Conservation (phyloP, 441 rosid species). For the Euphorbia schlechtendalii region DNA sequence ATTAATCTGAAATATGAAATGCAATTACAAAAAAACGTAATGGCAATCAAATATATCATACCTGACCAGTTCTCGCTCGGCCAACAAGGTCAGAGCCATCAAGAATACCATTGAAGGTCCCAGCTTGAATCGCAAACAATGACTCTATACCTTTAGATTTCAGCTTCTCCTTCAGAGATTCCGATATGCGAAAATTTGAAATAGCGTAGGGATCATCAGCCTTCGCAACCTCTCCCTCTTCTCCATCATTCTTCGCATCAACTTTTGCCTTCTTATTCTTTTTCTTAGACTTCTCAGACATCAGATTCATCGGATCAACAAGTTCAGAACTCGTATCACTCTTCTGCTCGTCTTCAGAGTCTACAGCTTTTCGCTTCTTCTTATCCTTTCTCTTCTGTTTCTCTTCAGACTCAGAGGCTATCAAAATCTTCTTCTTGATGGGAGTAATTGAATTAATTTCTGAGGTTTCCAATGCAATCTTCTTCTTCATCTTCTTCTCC, state of each 20-base stretch:
- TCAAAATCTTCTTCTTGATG: slow-evolving; percentile 31
- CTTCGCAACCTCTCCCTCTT: slow-evolving; percentile 32
- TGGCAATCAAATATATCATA: slow-evolving; percentile 8
- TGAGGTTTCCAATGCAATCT: slow-evolving; percentile 27
- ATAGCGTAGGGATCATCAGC: slow-evolving; percentile 58
- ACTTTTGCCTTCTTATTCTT: slow-evolving; percentile 46
- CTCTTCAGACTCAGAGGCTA: no score
- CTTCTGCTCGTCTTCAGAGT: slow-evolving; percentile 40
- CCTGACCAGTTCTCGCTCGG: slow-evolving; percentile 96
- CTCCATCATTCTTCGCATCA: slow-evolving; percentile 28
- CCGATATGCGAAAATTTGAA: slow-evolving; percentile 67
- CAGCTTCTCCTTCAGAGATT: slow-evolving; percentile 52
- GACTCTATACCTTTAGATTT: slow-evolving; percentile 70
- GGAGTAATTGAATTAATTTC: no score
- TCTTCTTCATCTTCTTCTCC: slow-evolving; percentile 71
- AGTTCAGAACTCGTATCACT: slow-evolving; percentile 77
- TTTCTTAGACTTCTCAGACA: slow-evolving; percentile 39
- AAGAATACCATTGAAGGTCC: slow-evolving; percentile 62
- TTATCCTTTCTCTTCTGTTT: slow-evolving; percentile 37
- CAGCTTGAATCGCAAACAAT: slow-evolving; percentile 91
- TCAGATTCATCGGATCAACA: slow-evolving; percentile 40
- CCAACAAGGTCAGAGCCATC: slow-evolving; percentile 89
- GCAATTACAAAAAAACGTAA: not conserved
- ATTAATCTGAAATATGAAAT: not conserved
- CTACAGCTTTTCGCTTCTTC: slow-evolving; percentile 53